Evolutionary conservation across 805 yeast species (phyloP).

Genomic region (Starmera amethionina): DNA sequence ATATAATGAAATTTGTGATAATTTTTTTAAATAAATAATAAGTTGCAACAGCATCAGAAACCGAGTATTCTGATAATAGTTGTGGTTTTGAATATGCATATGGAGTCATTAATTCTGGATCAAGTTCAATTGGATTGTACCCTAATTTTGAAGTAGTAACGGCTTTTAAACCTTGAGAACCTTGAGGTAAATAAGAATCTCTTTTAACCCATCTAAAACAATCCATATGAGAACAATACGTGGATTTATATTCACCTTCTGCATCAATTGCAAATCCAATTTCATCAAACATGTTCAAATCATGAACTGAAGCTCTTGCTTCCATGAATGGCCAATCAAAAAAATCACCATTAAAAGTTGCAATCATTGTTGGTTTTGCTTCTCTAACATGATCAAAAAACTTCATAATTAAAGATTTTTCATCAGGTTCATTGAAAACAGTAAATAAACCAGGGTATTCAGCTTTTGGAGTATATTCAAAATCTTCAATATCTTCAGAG

Average conservation of each 20-base stretch:
- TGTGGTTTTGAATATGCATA: constrained; percentile 95
- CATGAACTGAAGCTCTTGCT: constrained; percentile 75
- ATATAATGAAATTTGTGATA: constrained; percentile 93
- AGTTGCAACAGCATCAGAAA: constrained; percentile 98
- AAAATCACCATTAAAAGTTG: constrained; percentile 96
- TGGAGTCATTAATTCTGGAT: constrained; percentile 97
- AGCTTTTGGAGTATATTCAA: constrained; percentile 95
- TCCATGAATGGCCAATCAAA: constrained; percentile 99
- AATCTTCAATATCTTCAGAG: constrained; percentile 90
- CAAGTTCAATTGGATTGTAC: constrained; percentile 91
- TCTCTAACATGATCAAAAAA: constrained; percentile 91
- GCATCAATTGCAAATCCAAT: constrained; percentile 87
- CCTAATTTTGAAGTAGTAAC: constrained; percentile 95
- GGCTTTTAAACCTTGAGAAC: constrained; percentile 96
- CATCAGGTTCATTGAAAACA: constrained; percentile 84
- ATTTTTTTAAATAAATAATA: constrained; percentile 92
- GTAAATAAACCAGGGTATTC: constrained; percentile 89
- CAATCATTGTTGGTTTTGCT: constrained; percentile 88
- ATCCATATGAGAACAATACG: constrained; percentile 94
- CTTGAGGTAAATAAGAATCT: constrained; percentile 95
- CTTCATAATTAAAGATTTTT: constrained; percentile 57
- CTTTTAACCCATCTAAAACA: constrained; percentile 97
- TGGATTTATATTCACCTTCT: constrained; percentile 88
- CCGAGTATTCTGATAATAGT: constrained; percentile 88
- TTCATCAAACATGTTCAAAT: constrained; percentile 79